Evolutionary conservation across 2,329 filamentous ascomycete genomes (phyloP).

Genomic region (Beauveria medogensis): DNA sequence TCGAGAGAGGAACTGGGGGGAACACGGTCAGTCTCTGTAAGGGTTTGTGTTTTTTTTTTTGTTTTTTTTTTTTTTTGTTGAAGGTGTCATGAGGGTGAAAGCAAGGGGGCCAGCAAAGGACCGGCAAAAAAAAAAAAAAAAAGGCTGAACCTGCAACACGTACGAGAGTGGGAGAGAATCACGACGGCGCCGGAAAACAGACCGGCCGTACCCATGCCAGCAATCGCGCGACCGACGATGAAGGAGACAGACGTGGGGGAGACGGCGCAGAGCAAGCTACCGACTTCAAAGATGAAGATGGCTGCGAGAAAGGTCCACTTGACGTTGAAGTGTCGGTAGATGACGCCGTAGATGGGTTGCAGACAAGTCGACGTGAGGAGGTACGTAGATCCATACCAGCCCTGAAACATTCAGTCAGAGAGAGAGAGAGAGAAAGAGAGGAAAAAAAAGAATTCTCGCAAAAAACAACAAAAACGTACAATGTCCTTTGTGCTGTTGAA

Average conservation of each 20-base stretch:
- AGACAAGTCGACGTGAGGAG: constrained; percentile 41
- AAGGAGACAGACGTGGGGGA: constrained; percentile 39
- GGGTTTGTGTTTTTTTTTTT: too few relatives aligned
- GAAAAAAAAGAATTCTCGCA: not conserved
- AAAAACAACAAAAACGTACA: constrained; percentile 18
- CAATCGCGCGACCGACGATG: constrained; percentile 44
- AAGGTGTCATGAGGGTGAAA: constrained; percentile 17
- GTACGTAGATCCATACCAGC: constrained; percentile 45
- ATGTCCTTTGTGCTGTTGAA: constrained; percentile 39
- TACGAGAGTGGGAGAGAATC: constrained; percentile 36
- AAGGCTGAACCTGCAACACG: not conserved
- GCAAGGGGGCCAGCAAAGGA: not conserved
- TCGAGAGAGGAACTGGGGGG: constrained; percentile 39
- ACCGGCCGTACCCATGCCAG: constrained; percentile 43
- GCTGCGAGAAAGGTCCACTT: constrained; percentile 36
- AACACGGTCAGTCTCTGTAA: too few relatives aligned
- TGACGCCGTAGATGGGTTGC: constrained; percentile 40
- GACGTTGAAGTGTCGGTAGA: constrained; percentile 43
- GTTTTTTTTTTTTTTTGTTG: too few relatives aligned
- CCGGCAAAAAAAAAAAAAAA: too few relatives aligned
- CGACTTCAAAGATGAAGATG: constrained; percentile 36
- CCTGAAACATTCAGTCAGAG: constrained; percentile 16
- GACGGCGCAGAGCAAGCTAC: constrained; percentile 35
- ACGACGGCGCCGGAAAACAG: constrained; percentile 43
- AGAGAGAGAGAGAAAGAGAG: constrained; percentile 14